Percentiles rank a stretch among this genome's conserved stretches.
These are phyloP conservation scores for Graphilbum ipis-grandicollis DNA, from an alignment of 2,329 filamentous ascomycete species.

Conservation along the genomic window DNA sequence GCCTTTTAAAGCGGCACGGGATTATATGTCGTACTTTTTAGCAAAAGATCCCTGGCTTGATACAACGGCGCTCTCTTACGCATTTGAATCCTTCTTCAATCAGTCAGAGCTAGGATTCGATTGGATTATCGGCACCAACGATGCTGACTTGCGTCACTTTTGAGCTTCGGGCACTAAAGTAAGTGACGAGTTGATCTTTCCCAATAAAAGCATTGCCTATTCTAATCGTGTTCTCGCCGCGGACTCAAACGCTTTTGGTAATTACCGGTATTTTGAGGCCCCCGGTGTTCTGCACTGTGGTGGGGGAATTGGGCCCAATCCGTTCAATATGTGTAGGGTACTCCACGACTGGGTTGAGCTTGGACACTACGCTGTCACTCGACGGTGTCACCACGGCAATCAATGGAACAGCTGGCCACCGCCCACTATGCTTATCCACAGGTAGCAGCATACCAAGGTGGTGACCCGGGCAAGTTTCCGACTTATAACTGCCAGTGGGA, in stretches of 20 bases:
- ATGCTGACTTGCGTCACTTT: no score
- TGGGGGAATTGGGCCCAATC: constrained; percentile 12
- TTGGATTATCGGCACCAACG: no score
- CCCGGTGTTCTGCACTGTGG: constrained; percentile 17
- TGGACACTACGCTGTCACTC: not conserved
- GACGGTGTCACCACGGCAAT: not conserved
- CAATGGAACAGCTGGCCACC: not conserved
- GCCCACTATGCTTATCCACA: not conserved
- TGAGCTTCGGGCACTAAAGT: no score
- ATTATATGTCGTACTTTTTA: no score
- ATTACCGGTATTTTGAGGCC: constrained; percentile 15
- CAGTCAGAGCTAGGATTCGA: no score
- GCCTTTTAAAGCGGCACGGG: no score
- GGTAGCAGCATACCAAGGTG: not conserved
- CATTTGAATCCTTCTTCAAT: no score
- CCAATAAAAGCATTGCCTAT: constrained; percentile 8
- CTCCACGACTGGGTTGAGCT: not conserved
- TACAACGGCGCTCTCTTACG: no score
- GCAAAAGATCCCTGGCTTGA: no score
- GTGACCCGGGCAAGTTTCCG: not conserved
- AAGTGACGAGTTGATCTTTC: no score
- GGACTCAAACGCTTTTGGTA: constrained; percentile 12
- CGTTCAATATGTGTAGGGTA: constrained; percentile 11
- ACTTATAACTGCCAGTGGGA: no score
- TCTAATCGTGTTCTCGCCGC: constrained; percentile 10